Evolutionary conservation across 495 filamentous ascomycete genomes (phyloP), one percentile per base, ranked within the genome.

Genomic region (Neurospora pannonica): DNA sequence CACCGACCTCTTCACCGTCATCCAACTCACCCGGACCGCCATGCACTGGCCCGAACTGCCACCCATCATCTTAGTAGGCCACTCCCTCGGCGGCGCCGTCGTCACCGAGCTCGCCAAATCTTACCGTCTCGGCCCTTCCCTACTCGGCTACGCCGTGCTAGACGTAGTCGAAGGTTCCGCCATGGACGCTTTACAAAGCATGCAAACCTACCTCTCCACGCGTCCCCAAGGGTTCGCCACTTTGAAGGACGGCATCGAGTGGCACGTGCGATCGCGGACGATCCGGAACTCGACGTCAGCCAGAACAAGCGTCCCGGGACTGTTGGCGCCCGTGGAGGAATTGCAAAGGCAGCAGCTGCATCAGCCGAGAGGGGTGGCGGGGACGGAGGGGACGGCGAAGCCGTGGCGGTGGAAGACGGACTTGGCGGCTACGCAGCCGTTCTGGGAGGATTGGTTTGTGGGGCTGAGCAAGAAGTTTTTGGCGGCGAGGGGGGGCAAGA

Each of bases 41-140:
- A 90, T 95, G 87, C 83, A 82, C 72, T 97, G 95, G 95, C 78
- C 87, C 3, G 84, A 83, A 37, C 78, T 94, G 2, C 96, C 96
- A 4, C 89, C 91, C 60, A 81, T 96, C 15, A 82, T 98, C 24
- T 87, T 98, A 0, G 90, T 99, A 5, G 96, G 96, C n/a, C 96
- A 99, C 83, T 96, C 93, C 67, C 87, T 99, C 1, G 96, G 96
- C 38, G 96, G 97, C n/a, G 94, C 96, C 34, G 93, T 99, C 2
- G 92, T 98, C 24, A 95, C 93, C 4, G 89, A 98, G 75, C 86
- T 95, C 34, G 94, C 94, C 2, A 90, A 24, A 24, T 40, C 37
- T 5, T 69, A 72, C 31, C 62, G 72, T 15, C 71, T 21, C 15
- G 93, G 93, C 2, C 81, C 80, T 37, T 85, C 89, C 36, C 78